Percentiles rank a stretch among this genome's conserved stretches.
Conservation (phyloP, 2,329 filamentous ascomycete species). For the Clonostachys byssicola region DNA sequence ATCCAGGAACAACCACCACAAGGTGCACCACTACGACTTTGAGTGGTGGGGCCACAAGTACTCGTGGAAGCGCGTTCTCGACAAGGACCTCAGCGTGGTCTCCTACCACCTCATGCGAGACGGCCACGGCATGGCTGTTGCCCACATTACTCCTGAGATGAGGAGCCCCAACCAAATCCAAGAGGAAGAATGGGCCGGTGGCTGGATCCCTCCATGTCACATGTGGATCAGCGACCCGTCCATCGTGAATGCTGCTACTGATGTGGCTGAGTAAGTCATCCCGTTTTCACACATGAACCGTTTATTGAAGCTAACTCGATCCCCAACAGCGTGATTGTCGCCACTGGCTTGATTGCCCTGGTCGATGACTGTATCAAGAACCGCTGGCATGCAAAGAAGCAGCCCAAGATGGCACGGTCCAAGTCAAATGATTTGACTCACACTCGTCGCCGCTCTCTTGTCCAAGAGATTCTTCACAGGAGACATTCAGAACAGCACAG, state of each 20-base stretch:
- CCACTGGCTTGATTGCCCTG: constrained; percentile 83
- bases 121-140: constrained; percentile 57
- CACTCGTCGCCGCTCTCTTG: constrained; percentile 20
- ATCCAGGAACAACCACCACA: constrained; percentile 60
- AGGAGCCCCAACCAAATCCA: constrained; percentile 66
- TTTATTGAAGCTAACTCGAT: constrained; percentile 13
- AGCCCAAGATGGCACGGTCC: constrained; percentile 10
- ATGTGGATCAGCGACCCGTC: constrained; percentile 82
- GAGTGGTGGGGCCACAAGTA: constrained; percentile 91
- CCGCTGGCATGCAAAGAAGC: constrained; percentile 57
- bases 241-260: constrained; percentile 65
- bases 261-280: constrained; percentile 76
- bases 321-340: constrained; percentile 70
- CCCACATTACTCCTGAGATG: constrained; percentile 80
- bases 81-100: constrained; percentile 62
- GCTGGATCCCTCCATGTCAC: constrained; percentile 86
- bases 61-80: constrained; percentile 75
- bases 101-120: constrained; percentile 78
- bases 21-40: constrained; percentile 72
- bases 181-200: constrained; percentile 73
- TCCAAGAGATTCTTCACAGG: constrained; percentile 33
- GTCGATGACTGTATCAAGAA: constrained; percentile 89
- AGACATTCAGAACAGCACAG: constrained; percentile 28
- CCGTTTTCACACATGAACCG: constrained; percentile 1
- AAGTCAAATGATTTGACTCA: constrained; percentile 14